Evolutionary conservation across 345 rosid species (phyloP).

Genomic region (Cardamine occulta): DNA sequence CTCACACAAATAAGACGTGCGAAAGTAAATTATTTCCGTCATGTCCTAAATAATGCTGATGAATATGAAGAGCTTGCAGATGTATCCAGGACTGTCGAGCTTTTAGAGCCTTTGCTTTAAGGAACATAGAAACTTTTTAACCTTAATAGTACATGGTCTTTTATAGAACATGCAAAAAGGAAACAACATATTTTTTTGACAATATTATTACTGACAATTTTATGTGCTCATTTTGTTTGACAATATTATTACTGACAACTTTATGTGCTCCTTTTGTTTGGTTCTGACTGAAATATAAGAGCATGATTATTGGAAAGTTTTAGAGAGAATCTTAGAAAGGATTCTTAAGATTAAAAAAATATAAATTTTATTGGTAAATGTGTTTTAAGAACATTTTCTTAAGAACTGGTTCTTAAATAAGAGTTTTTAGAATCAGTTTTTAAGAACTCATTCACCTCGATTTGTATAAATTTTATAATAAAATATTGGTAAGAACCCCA

Average conservation of each 20-base stretch:
- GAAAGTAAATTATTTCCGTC: background rate
- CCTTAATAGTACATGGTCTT: slow-evolving; percentile 31
- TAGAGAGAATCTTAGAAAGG: no score
- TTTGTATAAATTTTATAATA: no score
- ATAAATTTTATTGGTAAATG: no score
- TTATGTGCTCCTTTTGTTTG: slow-evolving; percentile 27
- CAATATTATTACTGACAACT: slow-evolving; percentile 7
- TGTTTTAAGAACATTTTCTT: no score
- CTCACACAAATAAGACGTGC: background rate
- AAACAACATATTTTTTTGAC: slow-evolving; percentile 20
- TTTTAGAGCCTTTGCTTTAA: slow-evolving; percentile 27
- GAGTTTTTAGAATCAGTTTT: no score
- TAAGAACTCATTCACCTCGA: no score
- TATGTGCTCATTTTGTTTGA: slow-evolving; percentile 27
- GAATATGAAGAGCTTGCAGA: slow-evolving; percentile 3
- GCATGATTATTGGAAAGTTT: no score
- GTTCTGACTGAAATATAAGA: background rate
- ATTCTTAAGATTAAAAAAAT: no score
- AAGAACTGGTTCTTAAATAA: no score
- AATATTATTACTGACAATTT: slow-evolving; percentile 10
- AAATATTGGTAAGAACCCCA: no score
- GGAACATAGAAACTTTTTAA: slow-evolving; percentile 31
- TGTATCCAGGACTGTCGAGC: background rate
- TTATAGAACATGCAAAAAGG: slow-evolving; percentile 31
- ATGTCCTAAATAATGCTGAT: background rate